phyloP scores from a whole-genome alignment of 208 protist species.

The Acanthamoeba triangularis region DNA sequence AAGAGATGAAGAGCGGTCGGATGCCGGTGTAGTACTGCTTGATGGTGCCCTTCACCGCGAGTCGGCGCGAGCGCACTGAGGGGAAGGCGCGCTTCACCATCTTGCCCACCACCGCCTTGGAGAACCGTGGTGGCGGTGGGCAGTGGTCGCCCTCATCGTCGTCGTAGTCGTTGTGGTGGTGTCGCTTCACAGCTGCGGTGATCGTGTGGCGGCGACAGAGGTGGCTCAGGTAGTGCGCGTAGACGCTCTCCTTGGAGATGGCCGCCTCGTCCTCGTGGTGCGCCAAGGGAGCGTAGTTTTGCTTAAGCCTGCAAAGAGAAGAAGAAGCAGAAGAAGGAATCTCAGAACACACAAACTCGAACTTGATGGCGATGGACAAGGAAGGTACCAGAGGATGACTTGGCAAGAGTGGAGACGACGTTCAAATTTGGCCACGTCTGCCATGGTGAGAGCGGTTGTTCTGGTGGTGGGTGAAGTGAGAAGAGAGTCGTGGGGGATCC shows the following conservation, averaged over 20 bases:
- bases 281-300: neutral
- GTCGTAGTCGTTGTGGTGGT: neutral
- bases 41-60: neutral
- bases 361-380: neutral
- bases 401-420: conserved; percentile 25
- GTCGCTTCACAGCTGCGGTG: too few relatives aligned
- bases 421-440: neutral
- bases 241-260: conserved; percentile 2
- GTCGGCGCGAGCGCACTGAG: neutral
- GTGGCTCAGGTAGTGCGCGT: neutral
- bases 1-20: neutral
- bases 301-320: neutral
- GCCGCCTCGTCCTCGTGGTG: neutral
- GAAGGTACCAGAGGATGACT: conserved; percentile 7
- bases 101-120: conserved; percentile 14
- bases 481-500: too few relatives aligned
- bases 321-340: neutral
- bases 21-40: neutral
- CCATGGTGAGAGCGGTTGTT: too few relatives aligned
- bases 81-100: conserved; percentile 51
- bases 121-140: neutral
- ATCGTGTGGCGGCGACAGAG: too few relatives aligned
- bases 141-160: too few relatives aligned
- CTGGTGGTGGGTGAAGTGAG: too few relatives aligned
- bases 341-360: too few relatives aligned